Evolutionary conservation across 768 basidiomycete genomes (phyloP).

Genomic region (Trametes cingulata): DNA sequence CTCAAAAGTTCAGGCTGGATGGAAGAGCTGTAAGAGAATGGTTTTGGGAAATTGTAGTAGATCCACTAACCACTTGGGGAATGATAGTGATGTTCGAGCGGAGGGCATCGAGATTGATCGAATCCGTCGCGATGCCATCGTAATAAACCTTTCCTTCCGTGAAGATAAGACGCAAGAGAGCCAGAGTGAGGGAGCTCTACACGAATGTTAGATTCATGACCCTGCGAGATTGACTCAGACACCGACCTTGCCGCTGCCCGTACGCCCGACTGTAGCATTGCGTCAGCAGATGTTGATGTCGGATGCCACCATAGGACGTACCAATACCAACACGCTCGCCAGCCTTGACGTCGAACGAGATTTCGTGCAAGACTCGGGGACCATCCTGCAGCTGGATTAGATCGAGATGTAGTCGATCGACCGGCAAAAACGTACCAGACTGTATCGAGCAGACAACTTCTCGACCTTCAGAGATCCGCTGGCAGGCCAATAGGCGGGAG

Average conservation of each 20-base stretch:
- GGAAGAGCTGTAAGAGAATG: background rate
- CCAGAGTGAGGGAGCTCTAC: conserved; percentile 51
- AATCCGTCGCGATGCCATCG: conserved; percentile 49
- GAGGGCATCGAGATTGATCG: conserved; percentile 54
- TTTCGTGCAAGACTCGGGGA: conserved; percentile 53
- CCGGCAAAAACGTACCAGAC: conserved; percentile 24
- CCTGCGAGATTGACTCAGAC: too few relatives aligned
- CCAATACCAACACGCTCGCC: conserved; percentile 61
- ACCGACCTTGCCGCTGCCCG: conserved; percentile 53
- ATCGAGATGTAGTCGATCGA: background rate
- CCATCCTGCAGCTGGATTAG: conserved; percentile 41
- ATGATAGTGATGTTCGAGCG: conserved; percentile 59
- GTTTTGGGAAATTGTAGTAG: background rate
- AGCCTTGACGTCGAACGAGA: conserved; percentile 52
- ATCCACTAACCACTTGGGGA: conserved; percentile 52
- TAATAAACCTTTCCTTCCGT: conserved; percentile 54
- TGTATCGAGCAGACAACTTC: conserved; percentile 50
- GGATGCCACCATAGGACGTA: background rate
- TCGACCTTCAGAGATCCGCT: conserved; percentile 51
- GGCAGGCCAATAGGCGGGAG: conserved; percentile 64
- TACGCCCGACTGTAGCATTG: conserved; percentile 44
- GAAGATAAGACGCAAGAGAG: conserved; percentile 54
- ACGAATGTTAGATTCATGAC: background rate
- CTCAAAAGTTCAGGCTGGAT: conserved; percentile 50
- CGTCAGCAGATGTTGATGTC: background rate